Evolutionary conservation across 106 monocot species (phyloP), one percentile per base, ranked within the genome.

Genomic region (Platanthera zijinensis): DNA sequence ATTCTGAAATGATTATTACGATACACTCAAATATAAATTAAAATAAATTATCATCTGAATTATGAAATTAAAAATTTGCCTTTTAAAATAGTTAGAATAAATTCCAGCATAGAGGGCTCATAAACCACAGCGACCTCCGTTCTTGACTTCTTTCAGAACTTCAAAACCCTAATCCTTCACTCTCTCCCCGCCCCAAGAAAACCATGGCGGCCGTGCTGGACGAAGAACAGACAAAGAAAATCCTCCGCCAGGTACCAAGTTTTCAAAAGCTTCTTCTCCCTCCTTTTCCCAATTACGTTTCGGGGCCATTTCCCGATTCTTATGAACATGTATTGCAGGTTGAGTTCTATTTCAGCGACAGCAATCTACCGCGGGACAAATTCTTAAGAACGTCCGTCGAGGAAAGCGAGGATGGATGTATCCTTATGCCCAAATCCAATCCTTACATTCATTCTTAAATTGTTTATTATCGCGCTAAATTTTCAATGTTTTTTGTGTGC

Each of bases 331-430:
- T 48, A 39, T 77, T 19, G 56, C 57, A 97, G 97, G 97, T 97
- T 22, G 93, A 97, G 77, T 97, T 97, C 73, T 97, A 97, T 67
- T 97, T 97, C 82, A 91, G 97, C 74, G 91, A 97, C 51, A 94
- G 97, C 85, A 97, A 97, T 81, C 91, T 97, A 5, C 94, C 97
- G 4, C 85, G 87, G 7, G 97, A 94, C 57, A 83, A 78, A 9
- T 97, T 97, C 71, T 83, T 97, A 62, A 86, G 72, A 69, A 85
- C 77, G 18, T 68, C 80, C 47, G 85, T 97, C 9, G 72, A 84
- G 63, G 84, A 86, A 72, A 94, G 84, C 69, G 86, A 88, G 64
- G 91, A 91, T 79, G 89, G 94, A 80, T 69, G 97, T 97, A 83
- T 80, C 74, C 52, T 79, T 69, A 10, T 19, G 8, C 49, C 28